These are phyloP conservation scores for Phaeomoniella chlamydospora DNA, from an alignment of 2,329 filamentous ascomycete genomes.

Conservation along the genomic window DNA sequence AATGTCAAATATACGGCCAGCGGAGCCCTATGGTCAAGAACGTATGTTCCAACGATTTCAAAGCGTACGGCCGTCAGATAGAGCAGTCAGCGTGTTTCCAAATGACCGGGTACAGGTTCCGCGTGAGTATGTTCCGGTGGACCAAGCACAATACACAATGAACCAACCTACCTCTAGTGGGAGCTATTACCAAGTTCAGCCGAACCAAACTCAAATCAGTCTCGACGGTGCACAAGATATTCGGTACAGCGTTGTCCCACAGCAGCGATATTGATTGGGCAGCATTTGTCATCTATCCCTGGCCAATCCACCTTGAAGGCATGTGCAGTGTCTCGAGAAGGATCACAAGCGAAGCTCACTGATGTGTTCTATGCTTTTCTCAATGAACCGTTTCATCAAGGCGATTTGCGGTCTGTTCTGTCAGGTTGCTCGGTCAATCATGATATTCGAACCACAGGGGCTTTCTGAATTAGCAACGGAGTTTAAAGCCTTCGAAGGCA, in stretches of 20 bases:
- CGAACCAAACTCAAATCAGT: background rate
- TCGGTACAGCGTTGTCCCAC: background rate
- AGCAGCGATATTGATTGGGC: background rate
- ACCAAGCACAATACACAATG: background rate
- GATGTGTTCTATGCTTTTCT: too few species aligned
- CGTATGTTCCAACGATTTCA: constrained; percentile 23
- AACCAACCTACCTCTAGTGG: background rate
- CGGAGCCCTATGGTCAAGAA: constrained; percentile 27
- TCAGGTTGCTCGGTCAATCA: too few species aligned
- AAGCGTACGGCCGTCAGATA: constrained; percentile 26
- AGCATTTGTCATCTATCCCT: too few species aligned
- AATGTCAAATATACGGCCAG: constrained; percentile 44
- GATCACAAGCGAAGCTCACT: too few species aligned
- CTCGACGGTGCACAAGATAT: background rate
- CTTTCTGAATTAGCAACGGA: too few species aligned
- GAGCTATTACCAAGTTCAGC: background rate
- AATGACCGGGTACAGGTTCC: background rate
- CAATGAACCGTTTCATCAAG: too few species aligned
- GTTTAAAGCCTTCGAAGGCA: too few species aligned
- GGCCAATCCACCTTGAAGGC: too few species aligned
- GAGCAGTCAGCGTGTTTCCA: constrained; percentile 23
- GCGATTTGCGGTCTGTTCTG: too few species aligned
- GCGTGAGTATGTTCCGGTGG: background rate
- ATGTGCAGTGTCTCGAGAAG: too few species aligned
- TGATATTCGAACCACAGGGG: too few species aligned